These are phyloP conservation scores for Heliophila coronopifolia DNA, from an alignment of 441 rosid genomes.

Conservation along the genomic window DNA sequence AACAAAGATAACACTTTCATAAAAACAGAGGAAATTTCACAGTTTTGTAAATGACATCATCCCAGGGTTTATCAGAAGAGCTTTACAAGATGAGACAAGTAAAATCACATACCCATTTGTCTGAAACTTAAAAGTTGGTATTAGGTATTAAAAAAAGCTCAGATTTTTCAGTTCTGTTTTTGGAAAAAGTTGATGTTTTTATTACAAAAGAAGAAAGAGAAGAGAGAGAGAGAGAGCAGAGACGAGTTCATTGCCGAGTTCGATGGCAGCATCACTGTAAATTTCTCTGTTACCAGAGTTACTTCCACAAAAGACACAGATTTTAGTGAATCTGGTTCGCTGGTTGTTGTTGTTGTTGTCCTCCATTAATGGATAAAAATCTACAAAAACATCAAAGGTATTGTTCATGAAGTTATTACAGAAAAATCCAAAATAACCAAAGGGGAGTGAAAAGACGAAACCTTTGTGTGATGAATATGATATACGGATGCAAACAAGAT, in stretches of 20 bases:
- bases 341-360: slow-evolving; percentile 6
- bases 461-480: slow-evolving; percentile 13
- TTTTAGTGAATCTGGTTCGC: slow-evolving; percentile 52
- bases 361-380: slow-evolving; percentile 32
- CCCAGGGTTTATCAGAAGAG: neutral
- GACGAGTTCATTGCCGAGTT: slow-evolving; percentile 88
- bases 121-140: neutral
- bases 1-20: slow-evolving; percentile 7
- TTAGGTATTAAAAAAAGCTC: slow-evolving; percentile 1
- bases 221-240: slow-evolving; percentile 20
- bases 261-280: slow-evolving; percentile 79
- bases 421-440: neutral
- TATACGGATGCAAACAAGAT: slow-evolving; percentile 19
- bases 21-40: slow-evolving; percentile 12
- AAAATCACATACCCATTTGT: slow-evolving; percentile 6
- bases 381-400: slow-evolving; percentile 24
- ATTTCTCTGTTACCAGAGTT: slow-evolving; percentile 67
- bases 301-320: slow-evolving; percentile 93
- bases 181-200: slow-evolving; percentile 1
- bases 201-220: slow-evolving; percentile 9
- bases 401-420: slow-evolving; percentile 3
- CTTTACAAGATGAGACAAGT: neutral
- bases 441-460: slow-evolving; percentile 21
- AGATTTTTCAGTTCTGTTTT: neutral
- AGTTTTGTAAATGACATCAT: neutral